Evolutionary conservation across 768 basidiomycete genomes (phyloP).

Genomic region (Podaxis sp.): DNA sequence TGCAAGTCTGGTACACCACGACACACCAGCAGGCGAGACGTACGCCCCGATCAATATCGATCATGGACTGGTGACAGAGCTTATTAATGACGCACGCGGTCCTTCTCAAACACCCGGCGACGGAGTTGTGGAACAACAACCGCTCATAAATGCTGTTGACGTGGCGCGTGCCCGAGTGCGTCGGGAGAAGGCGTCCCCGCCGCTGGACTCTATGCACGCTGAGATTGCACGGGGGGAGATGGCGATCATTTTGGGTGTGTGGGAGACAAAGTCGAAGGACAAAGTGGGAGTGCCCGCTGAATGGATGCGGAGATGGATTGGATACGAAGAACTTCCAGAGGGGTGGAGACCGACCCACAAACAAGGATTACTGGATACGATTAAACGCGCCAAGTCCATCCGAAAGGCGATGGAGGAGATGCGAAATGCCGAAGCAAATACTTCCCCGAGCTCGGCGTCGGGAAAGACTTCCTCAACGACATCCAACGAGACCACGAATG

Average conservation of each 20-base stretch:
- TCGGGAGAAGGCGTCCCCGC: slow-evolving; percentile 44
- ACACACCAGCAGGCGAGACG: slow-evolving; percentile 35
- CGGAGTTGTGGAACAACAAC: no score
- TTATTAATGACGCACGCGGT: slow-evolving; percentile 33
- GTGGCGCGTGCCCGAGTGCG: slow-evolving; percentile 53
- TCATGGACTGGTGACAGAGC: slow-evolving; percentile 34
- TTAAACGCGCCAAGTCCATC: slow-evolving; percentile 33
- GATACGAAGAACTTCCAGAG: slow-evolving; percentile 50
- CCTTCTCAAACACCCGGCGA: no score
- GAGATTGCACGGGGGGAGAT: slow-evolving; percentile 72
- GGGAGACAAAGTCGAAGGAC: slow-evolving; percentile 37
- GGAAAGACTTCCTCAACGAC: background rate
- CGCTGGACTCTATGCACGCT: slow-evolving; percentile 46
- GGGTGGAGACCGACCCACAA: slow-evolving; percentile 40
- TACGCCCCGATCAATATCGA: slow-evolving; percentile 46
- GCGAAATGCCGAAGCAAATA: slow-evolving; percentile 21
- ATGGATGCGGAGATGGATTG: slow-evolving; percentile 50
- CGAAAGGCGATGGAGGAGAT: slow-evolving; percentile 26
- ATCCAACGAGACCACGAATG: background rate
- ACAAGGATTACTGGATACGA: slow-evolving; percentile 36
- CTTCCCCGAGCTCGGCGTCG: background rate
- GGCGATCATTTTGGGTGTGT: slow-evolving; percentile 61
- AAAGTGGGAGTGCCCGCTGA: slow-evolving; percentile 45
- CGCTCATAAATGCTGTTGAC: slow-evolving; percentile 37
- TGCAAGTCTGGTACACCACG: slow-evolving; percentile 57